These are phyloP conservation scores for Oryza meridionalis DNA, from an alignment of 176 grass and related monocot genomes.

Conservation along the genomic window DNA sequence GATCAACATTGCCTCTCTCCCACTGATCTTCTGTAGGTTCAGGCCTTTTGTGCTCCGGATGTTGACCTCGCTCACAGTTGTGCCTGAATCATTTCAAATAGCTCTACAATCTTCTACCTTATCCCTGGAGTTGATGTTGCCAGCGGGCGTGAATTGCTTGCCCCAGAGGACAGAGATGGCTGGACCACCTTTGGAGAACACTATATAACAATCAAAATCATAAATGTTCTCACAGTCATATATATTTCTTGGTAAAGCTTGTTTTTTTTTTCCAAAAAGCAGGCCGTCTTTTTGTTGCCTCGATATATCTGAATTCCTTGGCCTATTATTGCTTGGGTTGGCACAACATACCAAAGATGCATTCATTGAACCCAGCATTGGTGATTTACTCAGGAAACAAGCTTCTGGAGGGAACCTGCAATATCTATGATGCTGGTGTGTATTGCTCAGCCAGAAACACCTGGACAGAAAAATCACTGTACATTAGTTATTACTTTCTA, in stretches of 20 bases:
- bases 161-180: conserved; percentile 40
- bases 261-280: conserved; percentile 39
- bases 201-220: conserved; percentile 63
- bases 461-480: conserved; percentile 42
- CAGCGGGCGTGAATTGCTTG: conserved; percentile 46
- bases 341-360: conserved; percentile 51
- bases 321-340: conserved; percentile 54
- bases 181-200: conserved; percentile 70
- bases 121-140: conserved; percentile 54
- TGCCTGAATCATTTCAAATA: conserved; percentile 84
- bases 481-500: conserved; percentile 43
- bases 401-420: conserved; percentile 36
- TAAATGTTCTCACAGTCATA: conserved; percentile 59
- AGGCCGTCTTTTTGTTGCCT: conserved; percentile 34
- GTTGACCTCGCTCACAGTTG: conserved; percentile 50
- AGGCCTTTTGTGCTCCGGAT: conserved; percentile 70
- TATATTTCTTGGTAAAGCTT: conserved; percentile 69
- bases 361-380: conserved; percentile 41
- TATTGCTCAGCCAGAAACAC: conserved; percentile 51
- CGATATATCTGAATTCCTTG: conserved; percentile 31
- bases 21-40: conserved; percentile 59
- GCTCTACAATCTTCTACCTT: conserved; percentile 71
- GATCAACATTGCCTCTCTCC: conserved; percentile 65
- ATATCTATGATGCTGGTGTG: conserved; percentile 40
- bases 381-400: conserved; percentile 47